phyloP scores from a whole-genome alignment of 352 stramenopile genomes.

The Phytophthora constricta region DNA sequence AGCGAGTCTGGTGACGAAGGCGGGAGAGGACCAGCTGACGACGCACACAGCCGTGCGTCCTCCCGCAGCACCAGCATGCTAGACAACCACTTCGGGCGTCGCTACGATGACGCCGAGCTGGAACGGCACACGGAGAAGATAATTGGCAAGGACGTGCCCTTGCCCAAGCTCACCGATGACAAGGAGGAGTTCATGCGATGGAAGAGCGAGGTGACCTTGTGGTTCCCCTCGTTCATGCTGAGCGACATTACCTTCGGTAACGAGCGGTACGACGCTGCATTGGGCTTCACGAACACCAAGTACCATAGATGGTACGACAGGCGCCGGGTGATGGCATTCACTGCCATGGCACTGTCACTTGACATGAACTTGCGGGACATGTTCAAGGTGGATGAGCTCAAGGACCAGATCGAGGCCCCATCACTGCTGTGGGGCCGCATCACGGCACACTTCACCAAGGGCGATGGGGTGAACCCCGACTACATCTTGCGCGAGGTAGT shows the following conservation, averaged over 20 bases:
- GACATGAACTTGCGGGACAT: background rate
- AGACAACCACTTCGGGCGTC: background rate
- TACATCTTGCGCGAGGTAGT: background rate
- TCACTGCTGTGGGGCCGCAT: background rate
- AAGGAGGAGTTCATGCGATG: slow-evolving; percentile 13
- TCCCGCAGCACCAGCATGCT: background rate
- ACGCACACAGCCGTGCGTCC: background rate
- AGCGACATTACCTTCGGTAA: slow-evolving; percentile 6
- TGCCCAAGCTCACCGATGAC: background rate
- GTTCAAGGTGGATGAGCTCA: slow-evolving; percentile 12
- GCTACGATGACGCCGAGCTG: background rate
- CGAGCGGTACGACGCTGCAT: background rate
- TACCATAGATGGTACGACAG: slow-evolving; percentile 1
- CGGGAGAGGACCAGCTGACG: background rate
- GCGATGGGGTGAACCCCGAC: slow-evolving; percentile 6
- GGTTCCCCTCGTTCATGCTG: slow-evolving; percentile 1
- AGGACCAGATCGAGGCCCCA: slow-evolving; percentile 3
- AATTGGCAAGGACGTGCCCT: background rate
- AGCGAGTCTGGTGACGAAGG: background rate
- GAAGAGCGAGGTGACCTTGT: slow-evolving; percentile 7
- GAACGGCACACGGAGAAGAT: background rate
- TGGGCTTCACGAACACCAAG: background rate
- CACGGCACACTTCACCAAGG: slow-evolving; percentile 5
- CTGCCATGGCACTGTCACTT: slow-evolving; percentile 5
- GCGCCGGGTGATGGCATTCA: slow-evolving; percentile 16